Percentiles rank a stretch among this genome's conserved stretches.
Conservation (phyloP, 305 asterid species). For the Ilex paraguariensis region DNA sequence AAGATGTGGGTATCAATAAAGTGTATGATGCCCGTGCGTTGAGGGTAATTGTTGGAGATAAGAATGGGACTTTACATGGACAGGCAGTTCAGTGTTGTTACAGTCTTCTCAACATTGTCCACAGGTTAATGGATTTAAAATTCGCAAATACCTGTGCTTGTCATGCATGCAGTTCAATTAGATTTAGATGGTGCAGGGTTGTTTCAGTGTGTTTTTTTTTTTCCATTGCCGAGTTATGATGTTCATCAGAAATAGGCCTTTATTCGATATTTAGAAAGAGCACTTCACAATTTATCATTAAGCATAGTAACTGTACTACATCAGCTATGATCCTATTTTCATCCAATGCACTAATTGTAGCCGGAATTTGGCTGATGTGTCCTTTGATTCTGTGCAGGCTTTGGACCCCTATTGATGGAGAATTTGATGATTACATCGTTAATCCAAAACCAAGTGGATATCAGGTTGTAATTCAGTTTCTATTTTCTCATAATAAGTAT, state of each 20-base stretch:
- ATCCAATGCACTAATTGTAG: not conserved
- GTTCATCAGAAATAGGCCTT: no score
- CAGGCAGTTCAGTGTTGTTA: slow-evolving; percentile 95
- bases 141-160: slow-evolving; percentile 11
- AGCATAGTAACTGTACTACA: no score
- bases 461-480: slow-evolving; percentile 49
- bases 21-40: slow-evolving; percentile 93
- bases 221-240: no score
- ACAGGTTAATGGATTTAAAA: slow-evolving; percentile 42
- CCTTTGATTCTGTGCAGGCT: slow-evolving; percentile 40
- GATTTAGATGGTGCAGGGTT: slow-evolving; percentile 10
- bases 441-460: slow-evolving; percentile 99
- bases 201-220: no score
- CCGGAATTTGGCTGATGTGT: not conserved
- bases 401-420: slow-evolving; percentile 96
- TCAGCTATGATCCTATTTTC: no score
- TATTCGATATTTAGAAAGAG: no score
- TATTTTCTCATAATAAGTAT: slow-evolving; percentile 5
- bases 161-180: slow-evolving; percentile 16
- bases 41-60: slow-evolving; percentile 95
- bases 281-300: no score
- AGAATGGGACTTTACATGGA: slow-evolving; percentile 84
- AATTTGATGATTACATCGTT: slow-evolving; percentile 88
- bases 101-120: slow-evolving; percentile 88
- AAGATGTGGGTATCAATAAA: slow-evolving; percentile 68